A percentile compares a stretch with the other conserved stretches of the same genome.
phyloP scores from a whole-genome alignment of 805 yeast species.

The Cyberlindnera xylosilytica region DNA sequence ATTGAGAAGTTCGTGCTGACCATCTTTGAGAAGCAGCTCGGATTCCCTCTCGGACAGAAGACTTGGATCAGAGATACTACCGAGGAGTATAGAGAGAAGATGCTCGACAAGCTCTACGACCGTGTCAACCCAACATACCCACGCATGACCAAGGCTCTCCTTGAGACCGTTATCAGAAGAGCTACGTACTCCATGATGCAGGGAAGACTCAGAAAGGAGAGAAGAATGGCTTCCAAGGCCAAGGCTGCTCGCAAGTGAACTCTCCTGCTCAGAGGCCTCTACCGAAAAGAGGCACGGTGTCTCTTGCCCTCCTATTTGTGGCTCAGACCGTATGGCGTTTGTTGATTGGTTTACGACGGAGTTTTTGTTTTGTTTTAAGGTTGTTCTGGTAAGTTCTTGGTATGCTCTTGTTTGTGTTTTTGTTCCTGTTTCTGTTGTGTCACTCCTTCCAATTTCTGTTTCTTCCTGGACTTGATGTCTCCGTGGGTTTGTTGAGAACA shows the following conservation, averaged over 20 bases:
- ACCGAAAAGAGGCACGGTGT: too few relatives aligned
- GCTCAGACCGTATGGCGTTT: too few relatives aligned
- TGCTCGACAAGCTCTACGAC: slow-evolving; percentile 46
- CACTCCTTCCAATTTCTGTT: too few relatives aligned
- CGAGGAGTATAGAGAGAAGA: slow-evolving; percentile 43
- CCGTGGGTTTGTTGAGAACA: too few relatives aligned
- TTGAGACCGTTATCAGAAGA: slow-evolving; percentile 74
- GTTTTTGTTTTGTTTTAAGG: too few relatives aligned
- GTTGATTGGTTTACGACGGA: too few relatives aligned
- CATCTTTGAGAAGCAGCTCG: slow-evolving; percentile 53
- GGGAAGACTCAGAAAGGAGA: slow-evolving; percentile 64
- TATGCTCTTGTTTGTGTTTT: too few relatives aligned
- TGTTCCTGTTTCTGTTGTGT: too few relatives aligned
- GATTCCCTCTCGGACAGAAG: slow-evolving; percentile 70
- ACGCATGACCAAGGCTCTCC: slow-evolving; percentile 30
- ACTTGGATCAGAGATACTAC: slow-evolving; percentile 86
- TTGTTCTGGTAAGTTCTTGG: too few relatives aligned
- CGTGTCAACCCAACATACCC: slow-evolving; percentile 27
- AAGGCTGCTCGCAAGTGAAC: background rate
- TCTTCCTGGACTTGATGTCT: too few relatives aligned
- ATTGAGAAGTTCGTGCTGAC: slow-evolving; percentile 52
- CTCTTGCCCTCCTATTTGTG: too few relatives aligned
- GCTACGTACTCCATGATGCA: slow-evolving; percentile 83
- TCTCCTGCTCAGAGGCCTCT: too few relatives aligned
- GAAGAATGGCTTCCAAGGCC: slow-evolving; percentile 45